Percentiles rank a stretch among this genome's conserved stretches.
Evolutionary conservation across 805 yeast genomes (phyloP).

Genomic region (Metschnikowia sp.): DNA sequence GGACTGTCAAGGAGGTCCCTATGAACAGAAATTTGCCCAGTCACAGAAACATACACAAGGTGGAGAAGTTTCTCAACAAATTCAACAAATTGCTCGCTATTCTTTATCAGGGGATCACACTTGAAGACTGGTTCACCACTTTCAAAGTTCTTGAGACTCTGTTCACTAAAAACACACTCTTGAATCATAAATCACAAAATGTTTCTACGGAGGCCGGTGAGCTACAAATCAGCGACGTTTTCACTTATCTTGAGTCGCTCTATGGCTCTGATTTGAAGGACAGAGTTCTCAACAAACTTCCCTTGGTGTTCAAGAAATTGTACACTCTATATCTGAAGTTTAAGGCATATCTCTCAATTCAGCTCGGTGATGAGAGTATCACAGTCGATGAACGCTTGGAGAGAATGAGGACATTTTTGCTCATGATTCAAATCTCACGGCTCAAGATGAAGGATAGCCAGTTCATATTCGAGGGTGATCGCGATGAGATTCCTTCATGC

Average conservation of each 20-base stretch:
- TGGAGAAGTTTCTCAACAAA: constrained; percentile 60
- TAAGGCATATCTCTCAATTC: constrained; percentile 58
- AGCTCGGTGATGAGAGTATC: constrained; percentile 62
- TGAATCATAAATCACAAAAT: constrained; percentile 48
- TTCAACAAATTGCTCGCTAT: constrained; percentile 61
- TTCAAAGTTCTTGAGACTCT: constrained; percentile 73
- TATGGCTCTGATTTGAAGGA: constrained; percentile 43
- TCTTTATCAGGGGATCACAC: constrained; percentile 52
- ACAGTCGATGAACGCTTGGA: constrained; percentile 57
- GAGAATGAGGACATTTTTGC: constrained; percentile 65
- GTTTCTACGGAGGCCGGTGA: constrained; percentile 47
- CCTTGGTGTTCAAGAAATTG: constrained; percentile 63
- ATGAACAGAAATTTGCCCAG: constrained; percentile 45
- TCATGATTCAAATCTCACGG: constrained; percentile 60
- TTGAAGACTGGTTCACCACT: constrained; percentile 75
- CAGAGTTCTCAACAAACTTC: constrained; percentile 46
- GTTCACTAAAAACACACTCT: constrained; percentile 56
- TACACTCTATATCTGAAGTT: constrained; percentile 66
- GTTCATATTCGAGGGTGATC: constrained; percentile 38
- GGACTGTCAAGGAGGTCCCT: constrained; percentile 44
- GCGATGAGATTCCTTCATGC: constrained; percentile 63
- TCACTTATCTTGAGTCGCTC: constrained; percentile 63
- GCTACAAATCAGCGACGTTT: constrained; percentile 63
- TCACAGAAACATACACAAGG: constrained; percentile 42
- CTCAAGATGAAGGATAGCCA: constrained; percentile 58